A percentile compares a stretch with the other conserved stretches of the same genome.
phyloP scores from a whole-genome alignment of 2,329 filamentous ascomycete species.

The Botrytis hyacinthi region DNA sequence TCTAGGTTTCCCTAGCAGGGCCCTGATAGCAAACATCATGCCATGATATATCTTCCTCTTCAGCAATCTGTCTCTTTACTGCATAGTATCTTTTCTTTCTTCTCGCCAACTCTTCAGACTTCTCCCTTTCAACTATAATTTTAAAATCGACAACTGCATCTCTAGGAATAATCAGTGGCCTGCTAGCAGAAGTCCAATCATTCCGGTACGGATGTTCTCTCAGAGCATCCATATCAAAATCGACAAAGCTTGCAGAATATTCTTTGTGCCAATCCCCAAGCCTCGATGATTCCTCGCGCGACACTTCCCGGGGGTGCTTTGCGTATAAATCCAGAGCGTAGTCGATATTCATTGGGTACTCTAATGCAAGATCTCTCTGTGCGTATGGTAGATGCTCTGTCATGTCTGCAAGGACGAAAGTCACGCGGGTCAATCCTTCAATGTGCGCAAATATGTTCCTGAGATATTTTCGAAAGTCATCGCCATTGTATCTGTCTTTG shows the following conservation, averaged over 20 bases:
- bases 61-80: not conserved
- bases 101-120: not conserved
- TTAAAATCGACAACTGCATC: not conserved
- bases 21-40: not conserved
- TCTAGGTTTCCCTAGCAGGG: too few relatives aligned
- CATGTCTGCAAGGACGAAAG: not conserved
- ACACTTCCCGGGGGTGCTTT: not conserved
- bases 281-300: not conserved
- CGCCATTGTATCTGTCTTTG: not conserved
- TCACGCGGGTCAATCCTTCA: not conserved
- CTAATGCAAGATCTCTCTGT: not conserved
- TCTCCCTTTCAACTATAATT: not conserved
- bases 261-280: not conserved
- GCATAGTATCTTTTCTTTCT: slow-evolving; percentile 1
- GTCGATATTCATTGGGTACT: not conserved
- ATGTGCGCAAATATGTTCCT: not conserved
- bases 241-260: not conserved
- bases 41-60: not conserved
- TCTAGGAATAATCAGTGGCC: not conserved
- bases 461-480: not conserved
- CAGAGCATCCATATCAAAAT: not conserved
- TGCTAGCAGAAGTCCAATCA: too few relatives aligned
- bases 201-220: not conserved
- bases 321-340: not conserved
- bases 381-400: not conserved